Conservation (phyloP, 1,284 basidiomycete species). For the Vanrija sp. region DNA sequence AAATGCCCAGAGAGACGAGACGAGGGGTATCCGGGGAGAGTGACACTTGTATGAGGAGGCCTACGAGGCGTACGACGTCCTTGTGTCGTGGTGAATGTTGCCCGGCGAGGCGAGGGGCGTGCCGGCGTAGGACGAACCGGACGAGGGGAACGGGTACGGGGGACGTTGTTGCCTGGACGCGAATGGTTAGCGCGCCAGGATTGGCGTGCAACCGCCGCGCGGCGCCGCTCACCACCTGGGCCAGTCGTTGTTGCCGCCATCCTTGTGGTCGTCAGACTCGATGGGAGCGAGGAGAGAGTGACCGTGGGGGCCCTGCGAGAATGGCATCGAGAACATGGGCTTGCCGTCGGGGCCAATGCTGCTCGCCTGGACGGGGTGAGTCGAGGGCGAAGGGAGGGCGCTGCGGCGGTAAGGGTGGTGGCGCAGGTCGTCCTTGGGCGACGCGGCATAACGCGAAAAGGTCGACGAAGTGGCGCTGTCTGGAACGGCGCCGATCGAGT, state of each 20-base stretch:
- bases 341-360: constrained; percentile 26
- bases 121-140: background rate
- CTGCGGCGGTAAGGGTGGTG: constrained; percentile 33
- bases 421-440: constrained; percentile 21
- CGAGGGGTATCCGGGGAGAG: background rate
- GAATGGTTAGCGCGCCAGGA: background rate
- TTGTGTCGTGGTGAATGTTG: no score
- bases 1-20: background rate
- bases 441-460: constrained; percentile 24
- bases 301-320: constrained; percentile 11
- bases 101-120: no score
- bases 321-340: constrained; percentile 39
- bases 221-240: constrained; percentile 1
- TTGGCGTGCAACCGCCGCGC: no score
- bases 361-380: background rate
- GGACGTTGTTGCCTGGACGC: constrained; percentile 1
- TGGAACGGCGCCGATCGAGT: constrained; percentile 9
- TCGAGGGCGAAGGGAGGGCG: constrained; percentile 21
- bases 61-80: no score
- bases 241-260: constrained; percentile 8
- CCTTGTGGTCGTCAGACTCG: constrained; percentile 9
- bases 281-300: constrained; percentile 4
- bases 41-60: no score
- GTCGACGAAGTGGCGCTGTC: constrained; percentile 24
- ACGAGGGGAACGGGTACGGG: background rate